phyloP scores from a whole-genome alignment of 768 basidiomycete genomes.

The Leccinum ochraceum region DNA sequence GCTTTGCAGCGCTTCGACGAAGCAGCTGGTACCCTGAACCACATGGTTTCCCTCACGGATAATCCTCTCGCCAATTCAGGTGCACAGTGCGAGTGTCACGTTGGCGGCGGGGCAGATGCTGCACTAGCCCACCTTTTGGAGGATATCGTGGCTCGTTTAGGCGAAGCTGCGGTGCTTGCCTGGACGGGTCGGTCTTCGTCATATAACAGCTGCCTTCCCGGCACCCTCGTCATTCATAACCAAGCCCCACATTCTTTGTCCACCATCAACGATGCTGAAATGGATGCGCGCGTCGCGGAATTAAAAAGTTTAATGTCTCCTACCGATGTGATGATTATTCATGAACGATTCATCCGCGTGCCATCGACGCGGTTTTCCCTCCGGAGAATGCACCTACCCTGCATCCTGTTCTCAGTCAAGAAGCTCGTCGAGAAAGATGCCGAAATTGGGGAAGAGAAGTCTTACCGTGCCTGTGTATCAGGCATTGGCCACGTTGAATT shows the following conservation, averaged over 20 bases:
- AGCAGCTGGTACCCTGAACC: not conserved
- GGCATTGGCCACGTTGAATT: conserved; percentile 8
- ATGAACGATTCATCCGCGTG: not conserved
- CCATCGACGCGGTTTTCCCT: not conserved
- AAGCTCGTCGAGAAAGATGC: not conserved
- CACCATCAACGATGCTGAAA: not conserved
- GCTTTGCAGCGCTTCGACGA: not conserved
- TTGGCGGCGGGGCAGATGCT: conserved; percentile 1
- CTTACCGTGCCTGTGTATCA: conserved; percentile 4
- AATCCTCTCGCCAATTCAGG: not conserved
- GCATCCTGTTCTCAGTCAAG: conserved; percentile 9
- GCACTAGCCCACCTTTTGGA: conserved; percentile 16
- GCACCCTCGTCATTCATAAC: not conserved
- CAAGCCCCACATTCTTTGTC: not conserved
- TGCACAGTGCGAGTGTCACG: not conserved
- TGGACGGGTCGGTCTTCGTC: conserved; percentile 12
- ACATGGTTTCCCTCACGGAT: not conserved
- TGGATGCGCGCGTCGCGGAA: not conserved
- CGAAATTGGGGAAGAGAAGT: not conserved
- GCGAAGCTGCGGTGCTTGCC: conserved; percentile 7
- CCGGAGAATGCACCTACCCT: conserved; percentile 9
- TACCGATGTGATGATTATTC: not conserved
- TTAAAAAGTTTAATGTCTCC: not conserved
- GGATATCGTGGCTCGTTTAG: conserved; percentile 6
- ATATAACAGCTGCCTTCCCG: conserved; percentile 18